phyloP scores from a whole-genome alignment of 2,329 filamentous ascomycete species.

The Myrmaecium sp. region DNA sequence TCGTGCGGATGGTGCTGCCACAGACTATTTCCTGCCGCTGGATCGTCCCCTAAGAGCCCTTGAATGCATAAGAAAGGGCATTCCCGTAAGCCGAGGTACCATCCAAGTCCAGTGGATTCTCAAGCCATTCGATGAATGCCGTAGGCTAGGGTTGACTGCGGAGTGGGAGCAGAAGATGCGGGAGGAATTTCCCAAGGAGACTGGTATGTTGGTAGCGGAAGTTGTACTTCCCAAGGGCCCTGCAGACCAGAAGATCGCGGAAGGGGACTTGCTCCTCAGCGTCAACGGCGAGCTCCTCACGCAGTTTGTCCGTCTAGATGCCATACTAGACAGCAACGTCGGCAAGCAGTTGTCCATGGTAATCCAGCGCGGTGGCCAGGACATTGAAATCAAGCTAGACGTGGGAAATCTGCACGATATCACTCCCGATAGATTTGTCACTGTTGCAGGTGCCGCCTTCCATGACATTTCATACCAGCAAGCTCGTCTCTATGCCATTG shows the following conservation, averaged over 20 bases:
- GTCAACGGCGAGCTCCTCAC: slow-evolving; percentile 88
- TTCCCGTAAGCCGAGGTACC: slow-evolving; percentile 73
- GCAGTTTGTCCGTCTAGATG: slow-evolving; percentile 81
- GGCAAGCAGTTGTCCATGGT: slow-evolving; percentile 61
- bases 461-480: slow-evolving; percentile 96
- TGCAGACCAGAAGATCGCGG: slow-evolving; percentile 70
- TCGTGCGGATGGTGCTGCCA: slow-evolving; percentile 83
- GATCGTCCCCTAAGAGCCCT: slow-evolving; percentile 80
- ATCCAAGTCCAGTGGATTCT: slow-evolving; percentile 96
- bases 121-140: slow-evolving; percentile 94
- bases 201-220: slow-evolving; percentile 91
- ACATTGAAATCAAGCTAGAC: slow-evolving; percentile 66
- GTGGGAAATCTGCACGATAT: slow-evolving; percentile 88
- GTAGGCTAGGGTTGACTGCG: slow-evolving; percentile 66
- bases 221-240: slow-evolving; percentile 86
- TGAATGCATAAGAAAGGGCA: slow-evolving; percentile 62
- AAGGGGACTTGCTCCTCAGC: slow-evolving; percentile 85
- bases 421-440: slow-evolving; percentile 88
- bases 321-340: slow-evolving; percentile 79
- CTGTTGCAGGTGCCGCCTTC: slow-evolving; percentile 85
- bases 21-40: slow-evolving; percentile 90
- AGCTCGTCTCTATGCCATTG: slow-evolving; percentile 85
- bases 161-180: slow-evolving; percentile 78
- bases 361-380: slow-evolving; percentile 75
- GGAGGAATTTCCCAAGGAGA: slow-evolving; percentile 75